Base-by-base conservation (phyloP, 129 eudicot genomes). In the Lonicera japonica region DNA sequence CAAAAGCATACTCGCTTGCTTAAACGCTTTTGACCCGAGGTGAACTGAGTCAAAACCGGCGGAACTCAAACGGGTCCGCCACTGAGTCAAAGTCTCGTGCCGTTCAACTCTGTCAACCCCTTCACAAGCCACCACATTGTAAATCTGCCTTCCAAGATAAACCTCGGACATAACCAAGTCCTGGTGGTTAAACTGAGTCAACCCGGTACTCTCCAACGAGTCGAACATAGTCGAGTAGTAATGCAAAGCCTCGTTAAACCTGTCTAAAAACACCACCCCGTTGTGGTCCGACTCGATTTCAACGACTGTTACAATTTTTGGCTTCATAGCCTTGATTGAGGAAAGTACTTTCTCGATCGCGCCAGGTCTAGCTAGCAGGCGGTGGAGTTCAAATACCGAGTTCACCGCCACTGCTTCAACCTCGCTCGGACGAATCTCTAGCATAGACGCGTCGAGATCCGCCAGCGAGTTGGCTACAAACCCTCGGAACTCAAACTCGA, bases 141-240 rank as follows among this genome's bases (percentile, higher is more conserved):
- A 85, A 63, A 89, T 85, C 85, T 89, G 96, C 72, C 90, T 61
- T 23, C 95, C 96, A 3, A 89, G 54, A 59, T 82, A 89, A 59
- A 89, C 83, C 70, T 85, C 96, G 12, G 96, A 80, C 96, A 89
- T 89, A 75, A 71, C 68, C 77, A 82, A 65, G 72, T 89, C 96
- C 58, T 78, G 83, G 55, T 52, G 38, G 40, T 53, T 65, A 8
- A 85, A 60, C 54, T 75, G 89, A 73, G 78, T 72, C 79, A 80
- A 67, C 71, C 82, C 96, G 51, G 86, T 76, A 20, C 87, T 73
- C 69, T 89, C 90, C 48, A 89, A 39, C 24, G 96, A 89, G 77
- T 89, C 96, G 47, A 89, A 89, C 95, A 89, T 85, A 3, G 96
- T 82, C 21, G 96, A 89, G 48, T 89, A 89, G 51, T 89, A 89